Base-by-base conservation (phyloP, 2,329 filamentous ascomycete species). In the Pseudogymnoascus sp. region DNA sequence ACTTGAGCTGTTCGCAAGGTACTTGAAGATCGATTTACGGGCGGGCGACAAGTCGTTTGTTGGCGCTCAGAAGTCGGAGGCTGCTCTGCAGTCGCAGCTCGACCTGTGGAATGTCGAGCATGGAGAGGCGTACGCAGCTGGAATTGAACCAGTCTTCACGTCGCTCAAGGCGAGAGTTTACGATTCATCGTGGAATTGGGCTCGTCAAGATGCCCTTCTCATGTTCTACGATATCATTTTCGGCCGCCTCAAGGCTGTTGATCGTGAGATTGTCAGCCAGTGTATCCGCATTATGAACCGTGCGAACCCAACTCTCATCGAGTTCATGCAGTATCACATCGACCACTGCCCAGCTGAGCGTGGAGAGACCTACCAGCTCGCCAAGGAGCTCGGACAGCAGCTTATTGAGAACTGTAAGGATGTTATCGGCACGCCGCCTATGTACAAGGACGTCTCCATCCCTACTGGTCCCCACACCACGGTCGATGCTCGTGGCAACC, bases 151-250 rank as follows among this genome's bases (percentile, higher is more conserved):
- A 9, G 87, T 92, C 18, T 99, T 99, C 78, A 95, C 89, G 72
- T 80, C 90, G 4, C 85, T 97, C 65, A 99, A 99, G 76, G 94
- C 94, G 33, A 89, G 94, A 72, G 87, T 94, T 8, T 99, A 99
- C 77, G 94, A 99, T 75, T 97, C 94, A 0, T 95, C 92, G 0
- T 99, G 94, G 94, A 99, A 99, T 76, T 99, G 94, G 94, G 94
- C 92, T 65, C 88, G 94, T 60, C 94, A 99, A 74, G 94, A 99
- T 75, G 94, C 93, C 29, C 85, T 99, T 61, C 94, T 84, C 79
- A 99, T 99, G 93, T 99, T 94, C 80, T 99, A 92, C 78, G 94
- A 99, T 72, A 95, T 99, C 72, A 97, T 99, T 72, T 99, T 99
- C 70, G 94, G 94, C 63, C 87, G 94, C 64, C 85, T 99, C 61